These are phyloP conservation scores for Lolium rigidum DNA, from an alignment of 176 grass and related monocot genomes.

Conservation along the genomic window DNA sequence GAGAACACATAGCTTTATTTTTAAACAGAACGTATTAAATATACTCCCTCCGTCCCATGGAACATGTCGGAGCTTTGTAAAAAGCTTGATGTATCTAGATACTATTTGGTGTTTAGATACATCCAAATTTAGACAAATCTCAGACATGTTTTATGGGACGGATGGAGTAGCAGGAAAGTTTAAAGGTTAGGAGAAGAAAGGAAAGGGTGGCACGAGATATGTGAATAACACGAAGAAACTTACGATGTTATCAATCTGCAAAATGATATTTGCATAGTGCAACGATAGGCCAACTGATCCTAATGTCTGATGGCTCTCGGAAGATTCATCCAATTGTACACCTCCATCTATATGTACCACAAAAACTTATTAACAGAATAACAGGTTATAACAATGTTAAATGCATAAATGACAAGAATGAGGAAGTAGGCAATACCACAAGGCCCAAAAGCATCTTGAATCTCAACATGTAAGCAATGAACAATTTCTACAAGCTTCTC, in stretches of 20 bases:
- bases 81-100: too few species aligned
- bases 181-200: not conserved
- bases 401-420: not conserved
- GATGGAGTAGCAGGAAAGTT: too few species aligned
- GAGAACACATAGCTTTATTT: not conserved
- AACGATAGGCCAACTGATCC: slow-evolving; percentile 86
- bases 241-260: slow-evolving; percentile 93
- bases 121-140: too few species aligned
- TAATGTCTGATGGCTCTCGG: slow-evolving; percentile 55
- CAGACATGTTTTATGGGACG: too few species aligned
- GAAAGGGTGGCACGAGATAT: slow-evolving; percentile 17
- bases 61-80: too few species aligned
- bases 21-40: not conserved
- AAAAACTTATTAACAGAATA: not conserved
- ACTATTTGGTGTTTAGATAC: too few species aligned
- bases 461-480: slow-evolving; percentile 89
- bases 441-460: slow-evolving; percentile 78
- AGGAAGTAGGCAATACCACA: slow-evolving; percentile 56
- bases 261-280: slow-evolving; percentile 98
- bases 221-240: slow-evolving; percentile 51
- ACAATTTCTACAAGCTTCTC: slow-evolving; percentile 94
- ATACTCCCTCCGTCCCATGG: too few species aligned
- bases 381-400: not conserved
- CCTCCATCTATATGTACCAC: slow-evolving; percentile 29
- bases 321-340: slow-evolving; percentile 40